These are phyloP conservation scores for Antarctomyces pellizariae DNA, from an alignment of 495 filamentous ascomycete species.

Conservation along the genomic window DNA sequence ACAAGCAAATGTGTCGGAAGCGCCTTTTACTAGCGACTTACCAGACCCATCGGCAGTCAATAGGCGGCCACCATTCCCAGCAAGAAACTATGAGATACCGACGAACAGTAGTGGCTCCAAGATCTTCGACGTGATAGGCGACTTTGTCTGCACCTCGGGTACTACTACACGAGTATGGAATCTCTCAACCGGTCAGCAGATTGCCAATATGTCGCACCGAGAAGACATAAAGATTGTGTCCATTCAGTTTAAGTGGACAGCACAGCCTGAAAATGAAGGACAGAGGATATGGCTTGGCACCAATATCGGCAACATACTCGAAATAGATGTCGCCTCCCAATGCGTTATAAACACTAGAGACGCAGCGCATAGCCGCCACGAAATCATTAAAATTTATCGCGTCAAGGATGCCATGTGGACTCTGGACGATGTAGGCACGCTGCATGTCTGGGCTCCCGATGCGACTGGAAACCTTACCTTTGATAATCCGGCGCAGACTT, in stretches of 20 bases:
- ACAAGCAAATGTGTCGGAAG: slow-evolving; percentile 2
- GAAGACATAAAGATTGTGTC: slow-evolving; percentile 61
- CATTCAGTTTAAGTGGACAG: slow-evolving; percentile 62
- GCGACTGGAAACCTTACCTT: slow-evolving; percentile 51
- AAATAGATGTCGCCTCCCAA: slow-evolving; percentile 56
- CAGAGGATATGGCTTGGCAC: slow-evolving; percentile 76
- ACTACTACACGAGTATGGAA: slow-evolving; percentile 74
- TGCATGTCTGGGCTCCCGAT: slow-evolving; percentile 74
- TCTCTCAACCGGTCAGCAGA: slow-evolving; percentile 49
- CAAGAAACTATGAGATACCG: slow-evolving; percentile 47
- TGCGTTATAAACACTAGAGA: slow-evolving; percentile 37
- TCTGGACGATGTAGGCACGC: slow-evolving; percentile 68
- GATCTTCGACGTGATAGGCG: slow-evolving; percentile 67
- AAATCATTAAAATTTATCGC: slow-evolving; percentile 70
- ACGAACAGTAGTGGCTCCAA: slow-evolving; percentile 68
- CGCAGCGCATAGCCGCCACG: slow-evolving; percentile 53
- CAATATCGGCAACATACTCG: slow-evolving; percentile 64
- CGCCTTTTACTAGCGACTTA: slow-evolving; percentile 26
- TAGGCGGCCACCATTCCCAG: slow-evolving; percentile 55
- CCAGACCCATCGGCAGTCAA: slow-evolving; percentile 74
- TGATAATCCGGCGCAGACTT: slow-evolving; percentile 34
- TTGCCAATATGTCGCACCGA: slow-evolving; percentile 59
- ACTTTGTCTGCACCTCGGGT: slow-evolving; percentile 67
- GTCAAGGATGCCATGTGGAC: slow-evolving; percentile 86
- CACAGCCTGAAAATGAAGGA: slow-evolving; percentile 55